Evolutionary conservation across 163 green algal genomes (phyloP).

Genomic region (Coccomyxa subellipsoidea): DNA sequence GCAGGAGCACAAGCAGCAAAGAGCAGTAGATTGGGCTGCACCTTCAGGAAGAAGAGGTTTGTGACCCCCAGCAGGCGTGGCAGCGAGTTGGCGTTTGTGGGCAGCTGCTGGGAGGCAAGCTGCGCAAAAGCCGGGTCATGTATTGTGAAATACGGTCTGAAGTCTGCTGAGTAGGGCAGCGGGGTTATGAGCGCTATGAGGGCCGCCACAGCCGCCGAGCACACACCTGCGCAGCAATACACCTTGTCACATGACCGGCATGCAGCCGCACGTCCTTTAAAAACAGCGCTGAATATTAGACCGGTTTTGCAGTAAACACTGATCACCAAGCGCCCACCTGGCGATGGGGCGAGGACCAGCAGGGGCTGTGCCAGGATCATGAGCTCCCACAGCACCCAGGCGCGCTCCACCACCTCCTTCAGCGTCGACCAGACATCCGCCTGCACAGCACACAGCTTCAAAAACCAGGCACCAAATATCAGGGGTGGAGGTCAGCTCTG

Average conservation of each 20-base stretch:
- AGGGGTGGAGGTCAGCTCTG: neutral
- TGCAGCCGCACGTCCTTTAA: no score
- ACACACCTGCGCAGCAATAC: constrained; percentile 20
- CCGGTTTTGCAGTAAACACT: neutral
- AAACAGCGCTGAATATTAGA: no score
- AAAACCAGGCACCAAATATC: neutral
- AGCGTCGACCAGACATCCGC: constrained; percentile 43
- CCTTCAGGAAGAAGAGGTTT: constrained; percentile 88
- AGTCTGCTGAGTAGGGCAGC: constrained; percentile 80
- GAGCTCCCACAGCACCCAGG: constrained; percentile 76
- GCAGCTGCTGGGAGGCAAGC: constrained; percentile 32
- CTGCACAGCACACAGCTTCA: constrained; percentile 12
- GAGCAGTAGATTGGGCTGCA: neutral
- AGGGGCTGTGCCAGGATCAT: constrained; percentile 70
- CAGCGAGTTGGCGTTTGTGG: constrained; percentile 27
- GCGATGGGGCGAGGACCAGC: constrained; percentile 73
- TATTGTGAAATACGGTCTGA: constrained; percentile 90
- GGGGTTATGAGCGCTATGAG: constrained; percentile 75
- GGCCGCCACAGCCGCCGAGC: constrained; percentile 59
- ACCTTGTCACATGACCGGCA: neutral
- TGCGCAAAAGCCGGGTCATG: constrained; percentile 75
- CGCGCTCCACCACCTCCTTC: constrained; percentile 37
- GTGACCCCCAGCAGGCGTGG: constrained; percentile 79
- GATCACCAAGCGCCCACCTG: constrained; percentile 22
- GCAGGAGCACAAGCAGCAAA: neutral